phyloP scores from a whole-genome alignment of 2,329 filamentous ascomycete genomes.

The Xylariaceae sp. region DNA sequence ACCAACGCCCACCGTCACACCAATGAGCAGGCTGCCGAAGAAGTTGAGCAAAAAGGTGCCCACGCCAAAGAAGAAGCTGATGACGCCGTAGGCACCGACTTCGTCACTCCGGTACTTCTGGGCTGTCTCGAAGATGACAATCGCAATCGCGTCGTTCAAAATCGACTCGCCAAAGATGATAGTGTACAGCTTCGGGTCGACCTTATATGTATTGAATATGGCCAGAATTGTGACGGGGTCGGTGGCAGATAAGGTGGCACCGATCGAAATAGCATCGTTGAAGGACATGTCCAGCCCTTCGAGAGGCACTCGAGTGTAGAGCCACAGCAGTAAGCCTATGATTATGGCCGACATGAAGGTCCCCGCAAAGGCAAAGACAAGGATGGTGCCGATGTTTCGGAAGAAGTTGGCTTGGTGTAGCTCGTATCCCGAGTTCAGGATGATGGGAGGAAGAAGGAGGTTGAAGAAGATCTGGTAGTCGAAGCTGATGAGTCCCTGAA shows the following conservation, averaged over 20 bases:
- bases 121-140: conserved; percentile 96
- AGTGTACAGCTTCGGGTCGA: conserved; percentile 96
- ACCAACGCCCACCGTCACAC: conserved; percentile 75
- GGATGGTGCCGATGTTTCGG: conserved; percentile 91
- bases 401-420: conserved; percentile 99
- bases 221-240: conserved; percentile 96
- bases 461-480: conserved; percentile 99
- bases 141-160: conserved; percentile 94
- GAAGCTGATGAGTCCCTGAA: conserved; percentile 89
- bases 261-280: conserved; percentile 92
- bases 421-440: conserved; percentile 94
- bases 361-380: conserved; percentile 95
- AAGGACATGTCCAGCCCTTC: conserved; percentile 82
- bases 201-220: conserved; percentile 99
- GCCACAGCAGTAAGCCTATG: conserved; percentile 76
- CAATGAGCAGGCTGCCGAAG: conserved; percentile 87
- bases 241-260: conserved; percentile 91
- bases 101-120: conserved; percentile 80
- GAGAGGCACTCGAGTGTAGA: conserved; percentile 82
- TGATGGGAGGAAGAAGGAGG: conserved; percentile 94
- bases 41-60: conserved; percentile 95
- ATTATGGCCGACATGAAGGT: conserved; percentile 97
- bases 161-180: conserved; percentile 99
- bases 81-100: conserved; percentile 62
- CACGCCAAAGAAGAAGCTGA: conserved; percentile 83